These are phyloP conservation scores for Tolypocladium nubicola DNA, from an alignment of 2,329 filamentous ascomycete species.

Conservation along the genomic window DNA sequence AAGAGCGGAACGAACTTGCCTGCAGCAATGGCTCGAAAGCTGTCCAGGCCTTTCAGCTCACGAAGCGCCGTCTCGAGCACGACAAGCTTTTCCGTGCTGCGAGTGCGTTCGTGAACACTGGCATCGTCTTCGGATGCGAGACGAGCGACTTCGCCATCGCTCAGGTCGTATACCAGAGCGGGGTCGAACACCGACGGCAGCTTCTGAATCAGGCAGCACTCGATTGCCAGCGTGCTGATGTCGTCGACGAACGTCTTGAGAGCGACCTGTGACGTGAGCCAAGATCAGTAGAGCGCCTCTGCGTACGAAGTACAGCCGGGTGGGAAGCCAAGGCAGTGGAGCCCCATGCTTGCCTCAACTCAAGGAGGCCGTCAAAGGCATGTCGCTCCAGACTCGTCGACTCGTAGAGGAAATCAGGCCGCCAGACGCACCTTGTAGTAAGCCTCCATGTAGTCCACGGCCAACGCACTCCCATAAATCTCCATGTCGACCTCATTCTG, in stretches of 20 bases:
- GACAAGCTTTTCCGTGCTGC: neutral
- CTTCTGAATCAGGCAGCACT: constrained; percentile 8
- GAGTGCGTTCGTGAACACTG: neutral
- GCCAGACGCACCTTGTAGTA: constrained; percentile 27
- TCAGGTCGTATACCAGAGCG: constrained; percentile 8
- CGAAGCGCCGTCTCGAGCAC: neutral
- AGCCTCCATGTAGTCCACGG: constrained; percentile 24
- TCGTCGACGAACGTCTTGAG: constrained; percentile 11
- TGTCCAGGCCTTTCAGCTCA: neutral
- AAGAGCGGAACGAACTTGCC: too few relatives aligned
- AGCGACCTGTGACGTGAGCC: constrained; percentile 6
- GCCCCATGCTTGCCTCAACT: neutral
- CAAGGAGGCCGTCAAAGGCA: neutral
- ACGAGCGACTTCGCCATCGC: constrained; percentile 6
- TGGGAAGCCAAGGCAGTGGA: neutral
- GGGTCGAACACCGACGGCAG: constrained; percentile 10
- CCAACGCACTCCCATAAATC: constrained; percentile 1
- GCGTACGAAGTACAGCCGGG: neutral
- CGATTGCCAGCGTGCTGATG: constrained; percentile 14
- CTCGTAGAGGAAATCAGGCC: neutral
- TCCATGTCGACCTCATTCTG: constrained; percentile 1
- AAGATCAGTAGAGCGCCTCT: neutral
- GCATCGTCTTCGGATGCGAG: constrained; percentile 11
- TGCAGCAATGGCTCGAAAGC: neutral
- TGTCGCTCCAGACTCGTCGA: neutral